phyloP scores from a whole-genome alignment of 2,329 filamentous ascomycete species.

The Neoscytalidium dimidiatum region DNA sequence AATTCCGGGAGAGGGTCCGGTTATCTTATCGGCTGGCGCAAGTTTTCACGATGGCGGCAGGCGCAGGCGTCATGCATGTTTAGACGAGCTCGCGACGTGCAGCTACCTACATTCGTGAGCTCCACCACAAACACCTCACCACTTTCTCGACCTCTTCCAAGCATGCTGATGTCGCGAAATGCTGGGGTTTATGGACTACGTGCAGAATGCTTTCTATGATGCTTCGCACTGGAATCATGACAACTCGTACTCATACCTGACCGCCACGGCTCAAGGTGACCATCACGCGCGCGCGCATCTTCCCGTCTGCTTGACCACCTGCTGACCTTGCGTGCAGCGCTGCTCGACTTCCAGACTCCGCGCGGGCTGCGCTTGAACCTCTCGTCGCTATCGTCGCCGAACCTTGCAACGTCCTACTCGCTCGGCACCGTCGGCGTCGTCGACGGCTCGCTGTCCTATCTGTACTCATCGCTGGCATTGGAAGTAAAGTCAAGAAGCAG shows the following conservation, averaged over 20 bases:
- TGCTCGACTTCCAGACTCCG: constrained; percentile 87
- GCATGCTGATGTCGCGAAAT: constrained; percentile 49
- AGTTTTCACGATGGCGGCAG: constrained; percentile 18
- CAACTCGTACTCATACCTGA: constrained; percentile 87
- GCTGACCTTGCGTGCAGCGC: constrained; percentile 52
- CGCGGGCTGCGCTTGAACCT: constrained; percentile 81
- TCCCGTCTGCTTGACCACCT: background rate
- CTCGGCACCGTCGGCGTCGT: constrained; percentile 87
- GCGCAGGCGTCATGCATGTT: constrained; percentile 13
- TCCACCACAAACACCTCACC: constrained; percentile 9
- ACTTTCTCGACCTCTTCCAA: background rate
- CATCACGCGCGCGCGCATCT: constrained; percentile 18
- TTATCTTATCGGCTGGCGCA: constrained; percentile 18
- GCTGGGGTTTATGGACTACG: constrained; percentile 97
- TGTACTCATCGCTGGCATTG: constrained; percentile 86
- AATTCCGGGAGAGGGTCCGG: constrained; percentile 12
- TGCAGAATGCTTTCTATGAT: constrained; percentile 86
- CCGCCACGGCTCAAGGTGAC: constrained; percentile 77
- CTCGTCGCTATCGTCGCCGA: constrained; percentile 86
- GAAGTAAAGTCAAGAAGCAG: constrained; percentile 68
- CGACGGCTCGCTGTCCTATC: constrained; percentile 94
- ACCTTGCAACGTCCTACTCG: constrained; percentile 93
- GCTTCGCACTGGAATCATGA: constrained; percentile 87
- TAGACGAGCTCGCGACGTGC: constrained; percentile 4
- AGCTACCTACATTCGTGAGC: background rate